These are phyloP conservation scores for Boletus rubescentipes DNA, from an alignment of 768 basidiomycete species.

Conservation along the genomic window DNA sequence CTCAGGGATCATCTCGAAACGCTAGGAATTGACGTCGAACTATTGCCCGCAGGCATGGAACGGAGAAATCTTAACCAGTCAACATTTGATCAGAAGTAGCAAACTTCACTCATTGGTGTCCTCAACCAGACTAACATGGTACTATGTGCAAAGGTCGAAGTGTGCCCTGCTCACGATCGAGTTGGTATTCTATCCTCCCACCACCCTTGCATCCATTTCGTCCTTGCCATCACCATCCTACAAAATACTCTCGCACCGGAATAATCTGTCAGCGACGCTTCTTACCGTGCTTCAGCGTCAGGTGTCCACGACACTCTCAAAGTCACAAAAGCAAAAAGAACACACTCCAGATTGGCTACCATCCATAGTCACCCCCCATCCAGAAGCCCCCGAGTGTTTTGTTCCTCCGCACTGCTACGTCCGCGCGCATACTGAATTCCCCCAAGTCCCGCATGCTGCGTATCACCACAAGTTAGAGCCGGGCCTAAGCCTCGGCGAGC, in stretches of 20 bases:
- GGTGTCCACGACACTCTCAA: conserved; percentile 27
- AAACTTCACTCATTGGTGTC: conserved; percentile 26
- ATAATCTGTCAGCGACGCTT: conserved; percentile 48
- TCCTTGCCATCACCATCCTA: conserved; percentile 40
- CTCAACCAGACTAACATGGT: conserved; percentile 13
- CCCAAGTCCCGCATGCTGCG: conserved; percentile 27
- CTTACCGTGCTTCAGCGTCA: conserved; percentile 49
- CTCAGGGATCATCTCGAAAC: conserved; percentile 67
- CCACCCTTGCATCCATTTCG: conserved; percentile 42
- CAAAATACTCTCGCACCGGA: conserved; percentile 63
- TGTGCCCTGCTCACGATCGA: conserved; percentile 71
- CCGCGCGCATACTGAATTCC: conserved; percentile 39
- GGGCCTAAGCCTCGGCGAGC: conserved; percentile 41
- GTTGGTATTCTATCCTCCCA: conserved; percentile 62
- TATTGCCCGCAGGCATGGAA: conserved; percentile 84
- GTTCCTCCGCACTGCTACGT: conserved; percentile 60
- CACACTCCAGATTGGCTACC: conserved; percentile 55
- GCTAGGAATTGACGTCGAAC: conserved; percentile 69
- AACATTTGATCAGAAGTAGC: conserved; percentile 76
- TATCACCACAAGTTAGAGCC: conserved; percentile 60
- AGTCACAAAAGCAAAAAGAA: conserved; percentile 47
- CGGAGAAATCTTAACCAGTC: conserved; percentile 76
- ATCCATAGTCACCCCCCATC: conserved; percentile 49
- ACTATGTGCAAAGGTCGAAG: conserved; percentile 56
- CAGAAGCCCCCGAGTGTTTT: conserved; percentile 57